Base-by-base conservation (phyloP, 2,329 filamentous ascomycete genomes). In the Hypocreales sp. region DNA sequence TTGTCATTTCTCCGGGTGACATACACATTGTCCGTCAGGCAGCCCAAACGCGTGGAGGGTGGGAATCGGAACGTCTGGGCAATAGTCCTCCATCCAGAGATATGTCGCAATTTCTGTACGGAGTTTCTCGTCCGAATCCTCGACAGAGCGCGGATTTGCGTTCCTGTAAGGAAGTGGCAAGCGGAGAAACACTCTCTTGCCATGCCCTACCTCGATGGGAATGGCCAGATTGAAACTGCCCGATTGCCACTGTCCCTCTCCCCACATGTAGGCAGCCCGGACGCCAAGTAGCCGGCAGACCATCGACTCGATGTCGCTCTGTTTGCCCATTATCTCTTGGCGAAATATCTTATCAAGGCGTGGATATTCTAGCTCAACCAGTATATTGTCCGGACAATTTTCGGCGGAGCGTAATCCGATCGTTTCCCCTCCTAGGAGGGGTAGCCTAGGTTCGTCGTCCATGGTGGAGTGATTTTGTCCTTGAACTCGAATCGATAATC, bases 201-300 rank as follows among this genome's bases (percentile, higher is more conserved):
- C 18, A 52, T 53, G 54, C 29, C 56, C 56, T 6, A 56, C 27
- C 4, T 51, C 55, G 24, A 55, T 46, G 0, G 55, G 55, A 5
- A 59, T 52, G 7, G 52, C 41, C 0, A 53, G n/a, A n/a, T 25
- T 25, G 15, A 25, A 25, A 13, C 24, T 25, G 7, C 24, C 24
- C 6, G 16, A 25, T 8, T 20, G 8, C 24, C 24, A 25, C 13
- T 23, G 22, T 14, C 8, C 12, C 14, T 23, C 12, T 23, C 22
- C 22, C 22, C 22, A 23, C 12, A 23, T 23, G 22, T 23, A 23
- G 12, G 13, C 22, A 9, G 12, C 22, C 12, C 13, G 12, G 13
- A 7, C 9, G 12, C 22, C 22, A 7, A 23, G 22, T 7, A 23
- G 14, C 8, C 10, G 12, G 14, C 22, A 15, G 7, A 23, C 22